Conservation (phyloP, 352 stramenopile species). For the Pythium apleroticum region DNA sequence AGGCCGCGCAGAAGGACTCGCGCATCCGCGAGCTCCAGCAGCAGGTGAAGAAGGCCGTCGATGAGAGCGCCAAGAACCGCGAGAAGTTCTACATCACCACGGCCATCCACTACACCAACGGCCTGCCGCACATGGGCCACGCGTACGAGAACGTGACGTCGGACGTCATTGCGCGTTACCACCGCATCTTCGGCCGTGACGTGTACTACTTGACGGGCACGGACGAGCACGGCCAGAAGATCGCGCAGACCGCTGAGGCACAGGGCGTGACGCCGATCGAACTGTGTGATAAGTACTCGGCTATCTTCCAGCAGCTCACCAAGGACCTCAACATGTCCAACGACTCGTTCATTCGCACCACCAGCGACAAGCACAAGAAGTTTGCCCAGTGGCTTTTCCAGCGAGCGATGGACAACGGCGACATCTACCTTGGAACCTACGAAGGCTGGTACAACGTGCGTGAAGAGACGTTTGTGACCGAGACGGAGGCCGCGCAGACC, state of each 20-base stretch:
- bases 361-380: conserved; percentile 92
- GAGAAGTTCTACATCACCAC: conserved; percentile 97
- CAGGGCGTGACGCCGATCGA: conserved; percentile 91
- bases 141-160: conserved; percentile 97
- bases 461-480: conserved; percentile 98
- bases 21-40: conserved; percentile 60
- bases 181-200: conserved; percentile 85
- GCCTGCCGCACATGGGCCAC: conserved; percentile 97
- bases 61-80: conserved; percentile 38
- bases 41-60: conserved; percentile 52
- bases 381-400: conserved; percentile 96
- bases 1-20: conserved; percentile 45
- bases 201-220: conserved; percentile 89
- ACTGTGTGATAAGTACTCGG: conserved; percentile 95
- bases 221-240: conserved; percentile 99
- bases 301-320: conserved; percentile 85
- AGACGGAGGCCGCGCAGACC: conserved; percentile 93
- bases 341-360: conserved; percentile 95
- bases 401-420: conserved; percentile 82
- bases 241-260: conserved; percentile 95
- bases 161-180: conserved; percentile 97
- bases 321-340: conserved; percentile 88
- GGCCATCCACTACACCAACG: conserved; percentile 99
- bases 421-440: conserved; percentile 98
- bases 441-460: conserved; percentile 99